Evolutionary conservation across 495 filamentous ascomycete genomes (phyloP), one percentile per base, ranked within the genome.

Genomic region (Penicillium bialowiezense): DNA sequence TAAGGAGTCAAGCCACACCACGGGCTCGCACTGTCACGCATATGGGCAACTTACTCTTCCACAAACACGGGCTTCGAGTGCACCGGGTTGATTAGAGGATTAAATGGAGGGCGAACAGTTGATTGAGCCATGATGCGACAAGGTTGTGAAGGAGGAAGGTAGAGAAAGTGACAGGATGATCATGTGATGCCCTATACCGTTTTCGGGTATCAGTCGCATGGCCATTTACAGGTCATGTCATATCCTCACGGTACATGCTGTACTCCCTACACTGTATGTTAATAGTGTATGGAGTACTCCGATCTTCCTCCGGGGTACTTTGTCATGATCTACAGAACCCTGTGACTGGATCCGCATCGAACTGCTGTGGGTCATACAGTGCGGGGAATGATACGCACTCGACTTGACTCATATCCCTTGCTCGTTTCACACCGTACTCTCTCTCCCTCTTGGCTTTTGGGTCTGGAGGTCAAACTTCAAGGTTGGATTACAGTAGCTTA

Each of bases 81-180:
- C 7, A 52, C 42, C 14, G 61, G 61, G 45, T 73, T 73, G 36
- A 75, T 61, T 7, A 75, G 21, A 17, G 70, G 69, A 39, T 73
- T 75, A 36, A 63, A 75, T 24, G 37, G 59, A 12, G 59, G 52
- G 18, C 54, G 58, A 15, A 39, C 41, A 36, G 13, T 26, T 17
- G 41, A 15, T 45, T 41, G 55, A 17, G 50, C 36, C 59, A 63
- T 63, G 34, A 12, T 49, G 32, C 13, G 43, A 24, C 3, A 8
- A 26, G 23, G 23, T 26, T 26, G 3, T 4, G 23, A 26, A 26
- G 23, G 23, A 26, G 23, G 3, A 26, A 26, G 23, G 23, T 8
- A n/a, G n/a, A n/a, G n/a, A n/a, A n/a, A n/a, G n/a, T n/a, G n/a
- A n/a, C n/a, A n/a, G n/a, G 23, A 26, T 26, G 23, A 26, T 48